Percentiles rank a stretch among this genome's conserved stretches.
phyloP scores from a whole-genome alignment of 2,329 filamentous ascomycete species.

The Pseudohalonectria lignicola region DNA sequence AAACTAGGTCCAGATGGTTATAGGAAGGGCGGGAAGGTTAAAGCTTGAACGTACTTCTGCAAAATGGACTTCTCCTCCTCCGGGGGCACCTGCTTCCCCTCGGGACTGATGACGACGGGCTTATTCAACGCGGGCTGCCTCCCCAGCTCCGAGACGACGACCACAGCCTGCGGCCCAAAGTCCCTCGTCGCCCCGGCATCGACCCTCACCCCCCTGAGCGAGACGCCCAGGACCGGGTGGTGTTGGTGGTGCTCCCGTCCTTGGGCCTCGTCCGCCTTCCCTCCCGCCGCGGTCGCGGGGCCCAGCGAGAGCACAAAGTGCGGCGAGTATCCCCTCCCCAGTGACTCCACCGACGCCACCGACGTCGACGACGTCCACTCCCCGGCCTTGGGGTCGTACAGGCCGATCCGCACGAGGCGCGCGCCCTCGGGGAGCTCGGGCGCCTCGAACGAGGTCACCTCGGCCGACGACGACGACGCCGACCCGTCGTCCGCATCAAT shows the following conservation, averaged over 20 bases:
- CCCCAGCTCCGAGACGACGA: slow-evolving; percentile 36
- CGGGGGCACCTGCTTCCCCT: slow-evolving; percentile 45
- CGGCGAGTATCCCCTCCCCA: slow-evolving; percentile 49
- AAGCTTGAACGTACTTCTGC: slow-evolving; percentile 45
- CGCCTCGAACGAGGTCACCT: slow-evolving; percentile 42
- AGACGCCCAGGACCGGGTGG: slow-evolving; percentile 35
- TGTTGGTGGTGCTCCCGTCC: too few relatives aligned
- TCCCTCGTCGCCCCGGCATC: slow-evolving; percentile 55
- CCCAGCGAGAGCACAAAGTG: slow-evolving; percentile 43
- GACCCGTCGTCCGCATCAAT: slow-evolving; percentile 10
- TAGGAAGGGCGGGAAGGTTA: background rate
- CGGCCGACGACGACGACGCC: slow-evolving; percentile 4
- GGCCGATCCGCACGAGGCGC: slow-evolving; percentile 44
- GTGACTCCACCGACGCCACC: slow-evolving; percentile 43
- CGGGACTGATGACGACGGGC: slow-evolving; percentile 48
- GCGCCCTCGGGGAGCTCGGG: slow-evolving; percentile 37
- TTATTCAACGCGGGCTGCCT: slow-evolving; percentile 50
- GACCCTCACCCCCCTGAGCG: slow-evolving; percentile 43
- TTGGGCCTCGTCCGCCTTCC: slow-evolving; percentile 5
- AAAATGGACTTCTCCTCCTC: slow-evolving; percentile 50
- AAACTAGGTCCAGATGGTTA: background rate
- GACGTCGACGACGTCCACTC: slow-evolving; percentile 45
- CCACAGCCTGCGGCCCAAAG: slow-evolving; percentile 48
- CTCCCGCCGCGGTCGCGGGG: slow-evolving; percentile 6
- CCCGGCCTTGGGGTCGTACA: slow-evolving; percentile 36